Conservation (phyloP, 352 stramenopile species). For the Stramenopiles sp. region DNA sequence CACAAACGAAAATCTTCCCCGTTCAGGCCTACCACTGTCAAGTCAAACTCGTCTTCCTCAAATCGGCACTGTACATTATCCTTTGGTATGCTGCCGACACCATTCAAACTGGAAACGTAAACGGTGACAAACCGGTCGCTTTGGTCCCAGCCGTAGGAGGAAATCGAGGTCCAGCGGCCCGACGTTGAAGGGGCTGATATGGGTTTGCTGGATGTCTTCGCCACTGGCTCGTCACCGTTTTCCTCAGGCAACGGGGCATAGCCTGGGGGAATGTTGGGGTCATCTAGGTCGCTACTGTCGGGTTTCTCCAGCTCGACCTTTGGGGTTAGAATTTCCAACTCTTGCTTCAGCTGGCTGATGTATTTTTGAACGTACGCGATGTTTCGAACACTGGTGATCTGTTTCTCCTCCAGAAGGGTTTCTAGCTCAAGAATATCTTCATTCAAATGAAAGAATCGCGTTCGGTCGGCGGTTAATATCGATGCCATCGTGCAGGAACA, state of each 20-base stretch:
- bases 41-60: neutral
- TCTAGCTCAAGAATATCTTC: neutral
- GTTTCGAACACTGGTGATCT: neutral
- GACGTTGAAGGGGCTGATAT: neutral
- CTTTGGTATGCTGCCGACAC: neutral
- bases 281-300: neutral
- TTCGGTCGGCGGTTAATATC: neutral
- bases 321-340: no score
- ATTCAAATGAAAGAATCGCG: neutral
- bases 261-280: neutral
- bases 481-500: slow-evolving; percentile 1
- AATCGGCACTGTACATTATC: neutral
- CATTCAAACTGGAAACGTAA: neutral
- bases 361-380: neutral
- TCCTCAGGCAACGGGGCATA: neutral
- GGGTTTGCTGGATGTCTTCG: neutral
- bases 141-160: neutral
- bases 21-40: neutral
- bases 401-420: neutral
- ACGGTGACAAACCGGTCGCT: neutral
- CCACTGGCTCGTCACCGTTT: neutral
- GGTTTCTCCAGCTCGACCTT: neutral
- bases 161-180: neutral
- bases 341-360: neutral
- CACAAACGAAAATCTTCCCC: neutral